Percentiles rank a stretch among this genome's conserved stretches.
Conservation (phyloP, 495 filamentous ascomycete genomes). For the Thermothielavioides terrestris region DNA sequence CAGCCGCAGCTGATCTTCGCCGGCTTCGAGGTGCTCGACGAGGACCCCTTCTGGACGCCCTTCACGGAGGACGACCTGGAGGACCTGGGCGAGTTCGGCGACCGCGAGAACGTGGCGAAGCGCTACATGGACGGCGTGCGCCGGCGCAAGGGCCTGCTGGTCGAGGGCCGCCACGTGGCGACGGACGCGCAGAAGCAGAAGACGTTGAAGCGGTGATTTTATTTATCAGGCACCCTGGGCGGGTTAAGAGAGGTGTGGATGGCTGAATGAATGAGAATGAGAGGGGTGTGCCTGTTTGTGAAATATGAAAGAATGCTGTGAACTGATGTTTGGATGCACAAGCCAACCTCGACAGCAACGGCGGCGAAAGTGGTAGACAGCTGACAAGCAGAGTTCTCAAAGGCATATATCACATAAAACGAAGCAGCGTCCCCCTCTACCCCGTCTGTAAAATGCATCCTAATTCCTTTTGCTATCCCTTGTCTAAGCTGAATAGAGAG, state of each 20-base stretch:
- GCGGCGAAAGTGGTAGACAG: no score
- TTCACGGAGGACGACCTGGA: constrained; percentile 95
- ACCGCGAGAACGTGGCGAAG: constrained; percentile 92
- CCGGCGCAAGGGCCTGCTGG: constrained; percentile 73
- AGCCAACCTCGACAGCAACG: no score
- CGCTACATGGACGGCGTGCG: constrained; percentile 88
- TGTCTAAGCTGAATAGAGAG: constrained; percentile 9
- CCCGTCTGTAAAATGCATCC: constrained; percentile 1
- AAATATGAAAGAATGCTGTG: no score
- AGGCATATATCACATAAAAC: no score
- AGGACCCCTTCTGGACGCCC: constrained; percentile 96
- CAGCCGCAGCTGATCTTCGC: constrained; percentile 88
- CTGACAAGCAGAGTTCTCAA: no score
- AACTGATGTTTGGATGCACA: no score
- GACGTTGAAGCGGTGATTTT: constrained; percentile 76
- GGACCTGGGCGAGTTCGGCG: constrained; percentile 87
- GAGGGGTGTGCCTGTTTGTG: neutral
- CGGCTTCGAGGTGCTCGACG: constrained; percentile 82
- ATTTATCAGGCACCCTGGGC: no score
- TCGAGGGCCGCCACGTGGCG: constrained; percentile 63
- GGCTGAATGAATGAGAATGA: neutral
- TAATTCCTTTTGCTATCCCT: constrained; percentile 10
- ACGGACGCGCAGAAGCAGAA: constrained; percentile 96
- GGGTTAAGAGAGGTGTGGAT: neutral
- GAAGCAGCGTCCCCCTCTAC: no score